phyloP scores from a whole-genome alignment of 164 flowering plant species.

The Brasenia schreberi region DNA sequence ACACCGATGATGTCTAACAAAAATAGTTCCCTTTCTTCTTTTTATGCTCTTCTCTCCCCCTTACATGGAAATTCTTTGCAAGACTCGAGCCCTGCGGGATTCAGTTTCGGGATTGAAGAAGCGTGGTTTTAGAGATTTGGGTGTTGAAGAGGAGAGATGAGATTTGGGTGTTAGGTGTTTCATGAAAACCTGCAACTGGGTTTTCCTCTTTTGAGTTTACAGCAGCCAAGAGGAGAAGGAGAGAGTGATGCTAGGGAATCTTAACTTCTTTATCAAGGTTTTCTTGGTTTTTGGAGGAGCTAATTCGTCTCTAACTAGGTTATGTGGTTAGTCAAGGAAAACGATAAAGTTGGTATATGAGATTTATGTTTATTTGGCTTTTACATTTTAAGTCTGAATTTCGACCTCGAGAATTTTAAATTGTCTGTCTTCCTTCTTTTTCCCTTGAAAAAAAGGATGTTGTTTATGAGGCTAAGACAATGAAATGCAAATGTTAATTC shows the following conservation, averaged over 20 bases:
- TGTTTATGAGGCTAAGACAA: background rate
- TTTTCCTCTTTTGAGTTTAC: background rate
- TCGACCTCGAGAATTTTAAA: background rate
- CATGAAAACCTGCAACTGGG: background rate
- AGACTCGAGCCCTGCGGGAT: background rate
- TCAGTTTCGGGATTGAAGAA: background rate
- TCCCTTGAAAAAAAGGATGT: background rate
- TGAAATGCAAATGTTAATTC: background rate
- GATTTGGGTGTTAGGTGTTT: too few species aligned
- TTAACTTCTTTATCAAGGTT: background rate
- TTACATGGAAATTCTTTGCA: background rate
- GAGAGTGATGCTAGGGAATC: background rate
- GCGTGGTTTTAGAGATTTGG: background rate
- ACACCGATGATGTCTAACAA: background rate
- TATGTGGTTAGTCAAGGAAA: background rate
- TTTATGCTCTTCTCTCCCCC: background rate
- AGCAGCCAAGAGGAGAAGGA: background rate
- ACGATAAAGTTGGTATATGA: background rate
- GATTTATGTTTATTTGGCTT: background rate
- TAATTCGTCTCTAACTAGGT: background rate
- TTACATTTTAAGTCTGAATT: too few species aligned
- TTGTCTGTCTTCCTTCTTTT: background rate
- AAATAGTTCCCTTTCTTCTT: background rate
- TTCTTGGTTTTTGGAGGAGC: background rate
- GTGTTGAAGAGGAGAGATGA: background rate